phyloP scores from a whole-genome alignment of 108 stramenopile species.

The Chaetoceros muelleri region DNA sequence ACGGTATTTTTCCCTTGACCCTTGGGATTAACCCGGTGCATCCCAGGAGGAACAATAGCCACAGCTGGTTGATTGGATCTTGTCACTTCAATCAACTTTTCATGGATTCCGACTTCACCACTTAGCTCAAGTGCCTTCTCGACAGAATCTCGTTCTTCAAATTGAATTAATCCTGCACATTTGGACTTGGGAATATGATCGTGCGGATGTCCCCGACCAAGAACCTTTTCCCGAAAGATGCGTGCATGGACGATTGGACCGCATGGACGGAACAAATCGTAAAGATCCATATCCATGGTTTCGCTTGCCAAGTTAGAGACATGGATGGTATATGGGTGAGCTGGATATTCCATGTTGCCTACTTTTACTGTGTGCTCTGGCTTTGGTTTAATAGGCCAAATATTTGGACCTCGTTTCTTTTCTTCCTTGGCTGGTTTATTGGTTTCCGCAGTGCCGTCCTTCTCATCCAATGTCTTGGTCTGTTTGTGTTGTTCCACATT shows the following conservation, averaged over 20 bases:
- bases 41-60: constrained; percentile 57
- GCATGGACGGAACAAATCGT: constrained; percentile 56
- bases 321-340: constrained; percentile 82
- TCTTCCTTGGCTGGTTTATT: constrained; percentile 2
- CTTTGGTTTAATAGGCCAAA: not conserved
- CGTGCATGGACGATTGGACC: constrained; percentile 73
- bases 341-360: constrained; percentile 74
- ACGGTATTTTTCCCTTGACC: constrained; percentile 64
- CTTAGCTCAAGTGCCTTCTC: constrained; percentile 59
- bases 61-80: constrained; percentile 77
- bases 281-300: constrained; percentile 82
- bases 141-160: constrained; percentile 68
- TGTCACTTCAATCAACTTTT: constrained; percentile 46
- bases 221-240: constrained; percentile 74
- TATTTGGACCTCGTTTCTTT: constrained; percentile 24
- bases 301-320: constrained; percentile 47
- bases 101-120: constrained; percentile 55
- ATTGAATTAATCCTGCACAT: constrained; percentile 77
- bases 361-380: constrained; percentile 53
- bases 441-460: no score
- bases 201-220: constrained; percentile 15
- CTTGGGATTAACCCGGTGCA: constrained; percentile 73
- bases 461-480: not conserved
- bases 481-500: not conserved
- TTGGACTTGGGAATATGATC: constrained; percentile 38